A percentile compares a stretch with the other conserved stretches of the same genome.
phyloP scores from a whole-genome alignment of 345 rosid genomes.

The Excoecaria agallocha region DNA sequence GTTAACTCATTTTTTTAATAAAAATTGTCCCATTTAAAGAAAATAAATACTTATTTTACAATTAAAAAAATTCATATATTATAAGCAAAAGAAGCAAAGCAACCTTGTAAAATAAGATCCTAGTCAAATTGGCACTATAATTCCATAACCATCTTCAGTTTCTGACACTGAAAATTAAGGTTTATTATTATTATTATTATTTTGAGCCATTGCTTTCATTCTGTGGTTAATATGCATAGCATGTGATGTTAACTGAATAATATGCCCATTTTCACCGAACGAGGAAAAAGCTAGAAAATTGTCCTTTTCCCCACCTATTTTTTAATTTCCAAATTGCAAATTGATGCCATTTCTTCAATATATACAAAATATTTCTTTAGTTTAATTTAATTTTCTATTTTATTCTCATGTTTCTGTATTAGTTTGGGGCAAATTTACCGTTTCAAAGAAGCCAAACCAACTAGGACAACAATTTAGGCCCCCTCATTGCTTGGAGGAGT shows the following conservation, averaged over 20 bases:
- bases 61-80: too few relatives aligned
- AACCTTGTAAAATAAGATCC: too few relatives aligned
- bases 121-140: not conserved
- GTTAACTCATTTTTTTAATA: too few relatives aligned
- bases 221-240: constrained; percentile 12
- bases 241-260: not conserved
- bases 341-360: not conserved
- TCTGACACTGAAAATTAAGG: constrained; percentile 19
- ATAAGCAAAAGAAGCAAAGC: too few relatives aligned
- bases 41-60: too few relatives aligned
- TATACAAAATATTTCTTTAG: not conserved
- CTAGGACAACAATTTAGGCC: too few relatives aligned
- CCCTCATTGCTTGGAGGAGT: too few relatives aligned
- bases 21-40: too few relatives aligned
- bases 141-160: not conserved
- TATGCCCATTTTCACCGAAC: not conserved
- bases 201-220: constrained; percentile 3
- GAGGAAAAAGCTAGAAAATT: not conserved
- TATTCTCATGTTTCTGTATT: not conserved
- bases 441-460: too few relatives aligned
- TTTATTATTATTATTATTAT: not conserved
- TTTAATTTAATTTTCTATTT: not conserved
- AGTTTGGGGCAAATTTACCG: not conserved
- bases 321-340: not conserved
- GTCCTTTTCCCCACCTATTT: not conserved